These are phyloP conservation scores for Ophiostoma himal-ulmi DNA, from an alignment of 2,329 filamentous ascomycete genomes.

Conservation along the genomic window DNA sequence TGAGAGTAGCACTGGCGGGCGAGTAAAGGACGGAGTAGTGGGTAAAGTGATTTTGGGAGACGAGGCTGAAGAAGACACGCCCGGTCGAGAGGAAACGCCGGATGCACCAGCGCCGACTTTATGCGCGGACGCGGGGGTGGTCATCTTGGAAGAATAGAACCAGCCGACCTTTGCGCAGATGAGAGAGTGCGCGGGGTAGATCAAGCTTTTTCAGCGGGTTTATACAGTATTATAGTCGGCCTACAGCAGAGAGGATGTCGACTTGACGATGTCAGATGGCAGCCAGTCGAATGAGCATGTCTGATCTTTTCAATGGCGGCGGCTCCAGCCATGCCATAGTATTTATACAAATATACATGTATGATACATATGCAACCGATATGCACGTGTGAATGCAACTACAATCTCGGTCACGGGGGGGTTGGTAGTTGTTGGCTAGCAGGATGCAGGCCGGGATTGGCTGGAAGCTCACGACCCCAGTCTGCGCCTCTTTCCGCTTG, in stretches of 20 bases:
- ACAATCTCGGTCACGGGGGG: neutral
- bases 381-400: conserved; percentile 4
- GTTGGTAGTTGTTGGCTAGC: neutral
- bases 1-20: conserved; percentile 10
- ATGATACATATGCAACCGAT: neutral
- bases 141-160: neutral
- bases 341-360: neutral
- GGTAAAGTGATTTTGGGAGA: neutral
- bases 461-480: conserved; percentile 14
- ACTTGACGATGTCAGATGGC: conserved; percentile 2
- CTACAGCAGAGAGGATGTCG: neutral
- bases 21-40: neutral
- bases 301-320: neutral
- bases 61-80: neutral
- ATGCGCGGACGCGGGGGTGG: neutral
- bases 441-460: conserved; percentile 19
- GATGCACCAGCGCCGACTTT: conserved; percentile 5
- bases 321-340: conserved; percentile 5
- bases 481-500: conserved; percentile 6
- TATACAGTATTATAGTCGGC: neutral
- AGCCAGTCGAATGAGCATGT: neutral
- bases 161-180: too few relatives aligned
- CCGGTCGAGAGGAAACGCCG: neutral
- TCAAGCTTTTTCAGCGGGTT: neutral
- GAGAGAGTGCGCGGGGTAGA: neutral